Evolutionary conservation across 192 early-diverging fungal genomes (phyloP).

Genomic region (Pilobolus umbonatus): DNA sequence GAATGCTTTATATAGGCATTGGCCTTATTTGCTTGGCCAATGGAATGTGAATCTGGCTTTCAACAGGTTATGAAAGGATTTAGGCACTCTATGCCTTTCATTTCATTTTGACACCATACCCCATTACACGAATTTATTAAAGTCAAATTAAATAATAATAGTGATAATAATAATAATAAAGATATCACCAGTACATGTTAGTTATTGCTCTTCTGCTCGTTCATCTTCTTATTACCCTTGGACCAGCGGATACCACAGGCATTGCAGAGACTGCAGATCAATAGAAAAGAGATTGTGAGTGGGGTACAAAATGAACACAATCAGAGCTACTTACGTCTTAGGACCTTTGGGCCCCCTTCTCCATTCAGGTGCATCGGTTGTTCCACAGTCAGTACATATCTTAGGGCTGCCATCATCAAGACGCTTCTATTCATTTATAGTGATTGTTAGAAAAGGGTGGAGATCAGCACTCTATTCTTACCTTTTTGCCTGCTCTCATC

Average conservation of each 20-base stretch:
- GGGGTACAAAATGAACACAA: not conserved
- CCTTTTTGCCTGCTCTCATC: conserved; percentile 15
- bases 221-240: conserved; percentile 21
- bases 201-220: not conserved
- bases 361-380: conserved; percentile 51
- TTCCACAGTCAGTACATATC: conserved; percentile 38
- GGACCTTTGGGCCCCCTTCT: conserved; percentile 51
- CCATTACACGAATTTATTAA: too few relatives aligned
- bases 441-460: not conserved
- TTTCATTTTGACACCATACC: too few relatives aligned
- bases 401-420: conserved; percentile 2
- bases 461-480: not conserved
- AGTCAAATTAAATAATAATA: too few relatives aligned
- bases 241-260: conserved; percentile 48
- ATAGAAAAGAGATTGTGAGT: not conserved
- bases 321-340: conserved; percentile 37
- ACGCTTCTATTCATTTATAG: not conserved
- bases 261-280: conserved; percentile 40
- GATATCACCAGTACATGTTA: too few relatives aligned
- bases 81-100: too few relatives aligned
- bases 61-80: too few relatives aligned
- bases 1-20: too few relatives aligned
- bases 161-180: too few relatives aligned
- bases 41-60: too few relatives aligned
- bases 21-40: too few relatives aligned